These are phyloP conservation scores for Sugiyamaella floridensis DNA, from an alignment of 805 yeast species.

Conservation along the genomic window DNA sequence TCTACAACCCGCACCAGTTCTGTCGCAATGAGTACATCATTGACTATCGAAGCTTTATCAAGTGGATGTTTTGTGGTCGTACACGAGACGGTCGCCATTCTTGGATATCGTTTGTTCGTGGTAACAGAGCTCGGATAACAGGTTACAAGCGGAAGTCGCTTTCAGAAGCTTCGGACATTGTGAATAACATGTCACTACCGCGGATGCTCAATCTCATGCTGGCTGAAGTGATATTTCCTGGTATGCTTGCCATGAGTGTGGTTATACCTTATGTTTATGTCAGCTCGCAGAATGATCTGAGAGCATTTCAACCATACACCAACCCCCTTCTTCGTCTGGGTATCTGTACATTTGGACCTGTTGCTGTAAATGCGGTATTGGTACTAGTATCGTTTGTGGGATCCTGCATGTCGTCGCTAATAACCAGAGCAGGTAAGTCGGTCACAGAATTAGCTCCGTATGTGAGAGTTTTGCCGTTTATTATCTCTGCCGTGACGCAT, in stretches of 20 bases:
- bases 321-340: slow-evolving; percentile 50
- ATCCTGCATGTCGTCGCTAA: slow-evolving; percentile 39
- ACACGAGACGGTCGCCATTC: slow-evolving; percentile 34
- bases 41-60: slow-evolving; percentile 76
- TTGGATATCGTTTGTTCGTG: slow-evolving; percentile 62
- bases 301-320: slow-evolving; percentile 34
- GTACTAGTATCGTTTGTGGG: slow-evolving; percentile 33
- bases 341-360: slow-evolving; percentile 29
- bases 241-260: slow-evolving; percentile 39
- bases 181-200: slow-evolving; percentile 53
- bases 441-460: neutral
- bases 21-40: slow-evolving; percentile 81
- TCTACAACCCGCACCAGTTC: slow-evolving; percentile 93
- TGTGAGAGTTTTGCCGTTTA: slow-evolving; percentile 17
- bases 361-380: slow-evolving; percentile 18
- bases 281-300: slow-evolving; percentile 67
- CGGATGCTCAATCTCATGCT: slow-evolving; percentile 60
- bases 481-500: slow-evolving; percentile 53
- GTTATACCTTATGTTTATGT: slow-evolving; percentile 58
- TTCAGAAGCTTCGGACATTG: slow-evolving; percentile 26
- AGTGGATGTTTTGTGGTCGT: slow-evolving; percentile 70
- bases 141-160: slow-evolving; percentile 66
- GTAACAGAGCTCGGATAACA: slow-evolving; percentile 68
- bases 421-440: slow-evolving; percentile 31
- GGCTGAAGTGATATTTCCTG: slow-evolving; percentile 59